A percentile compares a stretch with the other conserved stretches of the same genome.
Evolutionary conservation across 805 yeast species (phyloP).

Genomic region (Spencermartinsiella europaea): DNA sequence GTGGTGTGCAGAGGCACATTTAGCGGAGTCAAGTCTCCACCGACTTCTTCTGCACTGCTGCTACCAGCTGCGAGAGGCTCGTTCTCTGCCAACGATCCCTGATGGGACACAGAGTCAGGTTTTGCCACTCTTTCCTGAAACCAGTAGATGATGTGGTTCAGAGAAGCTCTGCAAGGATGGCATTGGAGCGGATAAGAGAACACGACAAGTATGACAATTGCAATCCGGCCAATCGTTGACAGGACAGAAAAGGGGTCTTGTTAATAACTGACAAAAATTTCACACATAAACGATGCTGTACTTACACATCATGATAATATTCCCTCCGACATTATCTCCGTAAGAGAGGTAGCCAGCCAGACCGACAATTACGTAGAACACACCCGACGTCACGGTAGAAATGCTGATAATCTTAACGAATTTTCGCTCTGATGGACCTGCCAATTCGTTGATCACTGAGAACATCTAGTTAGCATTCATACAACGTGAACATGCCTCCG

Average conservation of each 20-base stretch:
- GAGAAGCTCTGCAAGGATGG: conserved; percentile 83
- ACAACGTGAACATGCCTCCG: no score
- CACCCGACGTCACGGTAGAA: conserved; percentile 57
- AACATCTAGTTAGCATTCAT: conserved; percentile 54
- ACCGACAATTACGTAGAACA: conserved; percentile 68
- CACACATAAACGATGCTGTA: neutral
- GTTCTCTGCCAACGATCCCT: neutral
- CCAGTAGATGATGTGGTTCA: conserved; percentile 62
- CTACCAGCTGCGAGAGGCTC: neutral
- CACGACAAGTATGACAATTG: conserved; percentile 74
- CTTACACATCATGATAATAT: conserved; percentile 58
- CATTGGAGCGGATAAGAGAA: conserved; percentile 86
- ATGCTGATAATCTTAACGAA: conserved; percentile 44
- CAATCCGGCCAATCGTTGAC: conserved; percentile 74
- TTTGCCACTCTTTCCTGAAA: conserved; percentile 28
- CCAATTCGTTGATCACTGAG: conserved; percentile 77
- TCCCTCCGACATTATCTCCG: conserved; percentile 75
- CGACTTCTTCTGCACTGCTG: neutral
- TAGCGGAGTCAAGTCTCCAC: conserved; percentile 3
- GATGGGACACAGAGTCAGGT: neutral
- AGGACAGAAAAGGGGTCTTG: conserved; percentile 53
- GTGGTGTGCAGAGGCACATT: conserved; percentile 14
- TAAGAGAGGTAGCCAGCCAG: conserved; percentile 79
- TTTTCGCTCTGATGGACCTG: conserved; percentile 44
- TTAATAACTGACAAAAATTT: neutral